Evolutionary conservation across 345 rosid species (phyloP), one percentile per base, ranked within the genome.

Genomic region (Gossypium thurberi): DNA sequence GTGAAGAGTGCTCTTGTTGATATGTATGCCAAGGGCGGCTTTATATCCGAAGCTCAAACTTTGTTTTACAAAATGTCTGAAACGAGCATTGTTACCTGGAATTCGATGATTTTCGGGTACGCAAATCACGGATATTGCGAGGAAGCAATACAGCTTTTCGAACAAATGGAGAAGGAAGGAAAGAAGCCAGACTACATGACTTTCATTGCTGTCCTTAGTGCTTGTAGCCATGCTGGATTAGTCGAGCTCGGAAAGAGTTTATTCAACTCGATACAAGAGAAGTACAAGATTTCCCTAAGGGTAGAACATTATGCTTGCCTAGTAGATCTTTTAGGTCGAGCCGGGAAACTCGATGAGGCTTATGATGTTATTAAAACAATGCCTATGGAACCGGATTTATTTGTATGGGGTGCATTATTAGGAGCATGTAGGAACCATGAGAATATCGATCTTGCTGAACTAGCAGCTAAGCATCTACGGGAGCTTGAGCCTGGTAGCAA

Each of bases 341-440:
- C 92, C 8, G 97, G 97, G 69, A 88, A 83, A 75, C 76, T 88
- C 57, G 3, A 14, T 15, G 95, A 92, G 75, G 95, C 97, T n/a
- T 85, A 84, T 64, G 73, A 78, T 74, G 48, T 84, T 63, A 89
- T 90, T 47, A 78, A 80, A 80, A 60, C 73, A 13, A 90, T 92
- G 91, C 87, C 88, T 26, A 42, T 82, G 75, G 74, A 87, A 77
- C 93, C 98, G 1, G 98, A 94, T 81, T 12, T 88, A 68, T 94
- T 89, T 73, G 95, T 86, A 2, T 92, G 98, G 98, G 98, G 98
- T 76, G 97, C 98, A 57, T 77, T 94, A 55, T 76, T 92, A 52
- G 97, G 98, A 61, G 98, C 93, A 13, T 92, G 97, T 78, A 89
- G 91, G 84, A 87, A 59, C 28, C 89, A 94, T 60, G 90, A 91